These are phyloP conservation scores for Erythrobasidium yunnanense DNA, from an alignment of 768 basidiomycete genomes.

Conservation along the genomic window DNA sequence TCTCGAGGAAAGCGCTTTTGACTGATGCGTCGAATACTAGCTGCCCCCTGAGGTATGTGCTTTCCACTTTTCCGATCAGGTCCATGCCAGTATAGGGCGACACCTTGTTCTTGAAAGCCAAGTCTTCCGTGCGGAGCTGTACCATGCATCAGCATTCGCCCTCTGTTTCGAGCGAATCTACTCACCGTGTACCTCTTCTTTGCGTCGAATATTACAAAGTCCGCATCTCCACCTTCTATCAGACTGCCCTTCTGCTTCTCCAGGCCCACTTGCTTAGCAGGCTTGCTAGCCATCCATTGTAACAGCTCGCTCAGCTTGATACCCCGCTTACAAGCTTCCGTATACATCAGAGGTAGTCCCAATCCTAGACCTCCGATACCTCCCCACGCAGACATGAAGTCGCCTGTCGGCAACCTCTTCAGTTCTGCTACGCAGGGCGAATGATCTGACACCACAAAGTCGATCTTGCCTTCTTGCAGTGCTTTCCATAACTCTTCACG, in stretches of 20 bases:
- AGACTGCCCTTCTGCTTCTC: conserved; percentile 60
- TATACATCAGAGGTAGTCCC: conserved; percentile 79
- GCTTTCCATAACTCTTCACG: conserved; percentile 69
- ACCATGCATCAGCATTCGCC: not conserved
- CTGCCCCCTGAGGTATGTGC: conserved; percentile 68
- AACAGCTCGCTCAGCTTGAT: conserved; percentile 55
- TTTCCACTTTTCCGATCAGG: conserved; percentile 59
- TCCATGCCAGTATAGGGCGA: conserved; percentile 73
- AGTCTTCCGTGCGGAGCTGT: conserved; percentile 60
- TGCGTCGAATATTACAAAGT: conserved; percentile 76
- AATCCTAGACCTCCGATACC: conserved; percentile 85
- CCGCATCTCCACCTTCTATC: conserved; percentile 65
- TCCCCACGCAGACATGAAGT: conserved; percentile 87
- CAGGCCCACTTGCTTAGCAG: conserved; percentile 71
- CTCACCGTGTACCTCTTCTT: conserved; percentile 40
- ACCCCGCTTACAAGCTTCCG: conserved; percentile 57
- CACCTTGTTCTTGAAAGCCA: conserved; percentile 88
- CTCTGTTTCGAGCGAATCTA: not conserved
- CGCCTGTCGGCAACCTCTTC: conserved; percentile 61
- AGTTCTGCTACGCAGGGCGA: conserved; percentile 68
- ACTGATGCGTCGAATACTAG: conserved; percentile 49
- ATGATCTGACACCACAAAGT: conserved; percentile 91
- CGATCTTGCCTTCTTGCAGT: conserved; percentile 67
- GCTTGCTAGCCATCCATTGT: conserved; percentile 61
- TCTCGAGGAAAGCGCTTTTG: not conserved